A percentile compares a stretch with the other conserved stretches of the same genome.
Evolutionary conservation across 495 filamentous ascomycete genomes (phyloP).

Genomic region (Baudoinia panamericana): DNA sequence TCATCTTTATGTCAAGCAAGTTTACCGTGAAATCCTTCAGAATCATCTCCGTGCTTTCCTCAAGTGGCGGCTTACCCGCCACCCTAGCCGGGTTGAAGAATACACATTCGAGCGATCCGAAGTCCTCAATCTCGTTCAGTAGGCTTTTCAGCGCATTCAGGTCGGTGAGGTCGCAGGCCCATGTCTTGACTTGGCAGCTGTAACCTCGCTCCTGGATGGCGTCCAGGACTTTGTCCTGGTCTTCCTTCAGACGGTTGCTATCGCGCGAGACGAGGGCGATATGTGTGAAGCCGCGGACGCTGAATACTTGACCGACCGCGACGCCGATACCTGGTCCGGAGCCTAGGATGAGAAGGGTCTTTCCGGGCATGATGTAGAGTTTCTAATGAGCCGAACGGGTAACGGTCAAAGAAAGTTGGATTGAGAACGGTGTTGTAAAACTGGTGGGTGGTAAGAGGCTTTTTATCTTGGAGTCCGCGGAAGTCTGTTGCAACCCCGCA

Average conservation of each 20-base stretch:
- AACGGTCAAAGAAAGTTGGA: too few relatives aligned
- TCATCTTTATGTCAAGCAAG: slow-evolving; percentile 2
- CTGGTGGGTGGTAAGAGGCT: too few relatives aligned
- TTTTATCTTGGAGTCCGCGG: too few relatives aligned
- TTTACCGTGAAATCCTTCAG: slow-evolving; percentile 14
- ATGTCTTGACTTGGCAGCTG: slow-evolving; percentile 17
- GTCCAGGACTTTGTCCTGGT: slow-evolving; percentile 15
- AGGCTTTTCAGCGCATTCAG: slow-evolving; percentile 8
- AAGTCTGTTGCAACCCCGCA: too few relatives aligned
- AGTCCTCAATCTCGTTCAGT: slow-evolving; percentile 14
- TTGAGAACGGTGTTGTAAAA: too few relatives aligned
- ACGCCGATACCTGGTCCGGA: slow-evolving; percentile 20
- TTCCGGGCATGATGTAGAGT: slow-evolving; percentile 17
- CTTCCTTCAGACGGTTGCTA: slow-evolving; percentile 6
- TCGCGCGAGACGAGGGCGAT: slow-evolving; percentile 20
- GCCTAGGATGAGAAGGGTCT: slow-evolving; percentile 17
- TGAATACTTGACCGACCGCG: slow-evolving; percentile 12
- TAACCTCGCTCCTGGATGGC: slow-evolving; percentile 18
- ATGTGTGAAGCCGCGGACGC: slow-evolving; percentile 21
- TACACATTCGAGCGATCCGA: slow-evolving; percentile 18
- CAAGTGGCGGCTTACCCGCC: slow-evolving; percentile 8
- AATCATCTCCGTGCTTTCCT: slow-evolving; percentile 12
- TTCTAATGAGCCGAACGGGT: too few relatives aligned
- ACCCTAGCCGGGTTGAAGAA: slow-evolving; percentile 19
- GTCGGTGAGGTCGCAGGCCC: slow-evolving; percentile 15